phyloP scores from a whole-genome alignment of 1,139 yeast species.

The Saccharomyces hybrid region DNA sequence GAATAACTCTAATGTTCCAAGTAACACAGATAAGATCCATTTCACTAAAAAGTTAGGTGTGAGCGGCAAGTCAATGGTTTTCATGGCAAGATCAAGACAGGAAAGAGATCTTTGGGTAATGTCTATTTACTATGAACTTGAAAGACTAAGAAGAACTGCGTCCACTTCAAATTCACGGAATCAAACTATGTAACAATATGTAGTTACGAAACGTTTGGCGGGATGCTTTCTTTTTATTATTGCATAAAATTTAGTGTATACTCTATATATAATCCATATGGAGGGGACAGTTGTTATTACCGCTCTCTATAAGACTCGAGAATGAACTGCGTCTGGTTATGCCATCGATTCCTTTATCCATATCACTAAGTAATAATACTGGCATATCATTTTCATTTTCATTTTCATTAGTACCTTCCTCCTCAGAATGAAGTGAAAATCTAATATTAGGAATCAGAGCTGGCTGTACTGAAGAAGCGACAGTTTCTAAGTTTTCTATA shows the following conservation, averaged over 20 bases:
- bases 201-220: not conserved
- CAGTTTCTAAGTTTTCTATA: not conserved
- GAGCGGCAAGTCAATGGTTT: slow-evolving; percentile 60
- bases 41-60: slow-evolving; percentile 53
- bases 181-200: not conserved
- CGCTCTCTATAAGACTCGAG: not conserved
- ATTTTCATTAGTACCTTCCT: not conserved
- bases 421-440: not conserved
- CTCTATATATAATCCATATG: not conserved
- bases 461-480: not conserved
- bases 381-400: slow-evolving; percentile 7
- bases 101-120: slow-evolving; percentile 82
- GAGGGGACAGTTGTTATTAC: not conserved
- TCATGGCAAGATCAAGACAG: slow-evolving; percentile 73
- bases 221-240: not conserved
- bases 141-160: slow-evolving; percentile 36
- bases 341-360: slow-evolving; percentile 12
- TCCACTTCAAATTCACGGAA: not conserved
- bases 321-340: not conserved
- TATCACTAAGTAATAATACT: slow-evolving; percentile 7
- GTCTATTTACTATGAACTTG: slow-evolving; percentile 55
- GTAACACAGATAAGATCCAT: slow-evolving; percentile 38
- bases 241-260: not conserved
- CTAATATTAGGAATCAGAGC: not conserved
- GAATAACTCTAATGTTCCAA: not conserved